phyloP scores from a whole-genome alignment of 129 eudicot genomes.

The Flaveria linearis region DNA sequence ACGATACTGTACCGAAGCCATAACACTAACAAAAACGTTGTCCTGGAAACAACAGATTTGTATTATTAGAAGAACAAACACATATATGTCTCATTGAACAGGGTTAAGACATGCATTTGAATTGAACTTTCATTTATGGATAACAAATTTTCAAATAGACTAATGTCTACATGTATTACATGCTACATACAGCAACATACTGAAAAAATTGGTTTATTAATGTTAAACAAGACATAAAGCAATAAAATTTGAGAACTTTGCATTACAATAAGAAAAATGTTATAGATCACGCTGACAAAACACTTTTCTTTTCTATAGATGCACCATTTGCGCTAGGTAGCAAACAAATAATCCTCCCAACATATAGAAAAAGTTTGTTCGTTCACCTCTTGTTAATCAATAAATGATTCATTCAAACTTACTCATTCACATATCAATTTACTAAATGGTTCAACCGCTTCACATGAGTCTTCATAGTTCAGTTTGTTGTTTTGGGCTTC shows the following conservation, averaged over 20 bases:
- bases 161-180: no score
- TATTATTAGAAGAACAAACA: not conserved
- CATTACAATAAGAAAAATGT: no score
- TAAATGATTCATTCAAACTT: not conserved
- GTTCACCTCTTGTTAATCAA: not conserved
- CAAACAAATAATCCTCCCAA: not conserved
- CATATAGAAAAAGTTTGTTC: not conserved
- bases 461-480: not conserved
- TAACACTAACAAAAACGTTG: constrained; percentile 70
- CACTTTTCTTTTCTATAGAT: no score
- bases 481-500: no score
- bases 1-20: constrained; percentile 73
- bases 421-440: not conserved
- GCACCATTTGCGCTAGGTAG: no score
- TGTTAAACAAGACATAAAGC: no score
- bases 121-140: not conserved
- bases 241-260: no score
- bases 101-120: not conserved
- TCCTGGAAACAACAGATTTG: constrained; percentile 42
- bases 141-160: no score
- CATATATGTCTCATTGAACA: not conserved
- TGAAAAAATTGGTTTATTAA: no score
- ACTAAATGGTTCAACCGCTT: not conserved
- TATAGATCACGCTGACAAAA: no score
- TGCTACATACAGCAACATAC: no score